Base-by-base conservation (phyloP, 2,329 filamentous ascomycete genomes). In the Chaetomiaceae sp. region DNA sequence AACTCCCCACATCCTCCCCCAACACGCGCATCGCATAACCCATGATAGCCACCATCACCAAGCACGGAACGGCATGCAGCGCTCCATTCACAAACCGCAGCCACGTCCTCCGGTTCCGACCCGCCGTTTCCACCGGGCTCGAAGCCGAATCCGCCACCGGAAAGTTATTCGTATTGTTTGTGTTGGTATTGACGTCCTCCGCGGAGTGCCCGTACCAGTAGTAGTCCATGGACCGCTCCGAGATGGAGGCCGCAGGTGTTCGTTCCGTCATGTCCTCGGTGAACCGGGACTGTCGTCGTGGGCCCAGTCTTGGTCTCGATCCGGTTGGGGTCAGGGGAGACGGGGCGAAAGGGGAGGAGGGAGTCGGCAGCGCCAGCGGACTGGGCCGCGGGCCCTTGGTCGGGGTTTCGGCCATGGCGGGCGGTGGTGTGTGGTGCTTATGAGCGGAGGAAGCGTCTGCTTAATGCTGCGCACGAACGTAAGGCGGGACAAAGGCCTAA, bases 211-310 rank as follows among this genome's bases (percentile, higher is more conserved):
- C 55, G 27, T 51, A 54, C 51, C 51, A 51, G 17, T 48, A 40
- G 19, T 48, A 42, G 14, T 54, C 57, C 23, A 55, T 40, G 19
- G 52, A 61, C n/a, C 38, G 54, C 25, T 64, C 61, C 33, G 59
- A 61, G n/a, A 61, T 38, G 52, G 59, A 67, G 56, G 62, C 57
- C 0, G 61, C 59, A 3, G 65, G 65, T n/a, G 63, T 65, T 45
- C 56, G 57, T 36, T 64, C 64, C n/a, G 61, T 53, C 61, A 65
- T 64, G 27, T 64, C 58, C 55, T 67, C 65, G 12, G 60, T 61
- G 38, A 67, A 66, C 9, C 62, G 55, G 9, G 65, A 65, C 29
- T 54, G 55, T 4, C 61, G 53, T 19, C 59, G 56, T 3, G 48
- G 46, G 17, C 40, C 42, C 17, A 56, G 55, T 6, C 53, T 48